Percentiles rank a stretch among this genome's conserved stretches.
phyloP scores from a whole-genome alignment of 2,329 filamentous ascomycete species.

The Talaromyces atroroseus region DNA sequence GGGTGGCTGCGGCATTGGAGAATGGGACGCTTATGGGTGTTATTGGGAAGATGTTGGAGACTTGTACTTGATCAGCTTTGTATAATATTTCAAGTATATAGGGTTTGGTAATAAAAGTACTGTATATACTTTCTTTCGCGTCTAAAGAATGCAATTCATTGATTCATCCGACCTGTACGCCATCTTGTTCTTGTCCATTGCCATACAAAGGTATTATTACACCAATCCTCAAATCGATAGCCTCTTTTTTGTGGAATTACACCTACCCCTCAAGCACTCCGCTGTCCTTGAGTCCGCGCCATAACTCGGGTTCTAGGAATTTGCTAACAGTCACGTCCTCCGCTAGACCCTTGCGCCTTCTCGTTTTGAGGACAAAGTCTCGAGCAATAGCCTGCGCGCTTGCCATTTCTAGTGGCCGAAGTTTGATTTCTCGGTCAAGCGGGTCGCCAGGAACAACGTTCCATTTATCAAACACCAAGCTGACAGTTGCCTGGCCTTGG shows the following conservation, averaged over 20 bases:
- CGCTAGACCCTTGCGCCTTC: constrained; percentile 84
- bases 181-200: not conserved
- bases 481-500: constrained; percentile 84
- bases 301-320: constrained; percentile 92
- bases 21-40: constrained; percentile 86
- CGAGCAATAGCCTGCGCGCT: constrained; percentile 81
- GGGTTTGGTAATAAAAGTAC: not conserved
- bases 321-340: constrained; percentile 95
- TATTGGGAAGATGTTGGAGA: constrained; percentile 88
- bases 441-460: constrained; percentile 93
- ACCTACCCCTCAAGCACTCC: constrained; percentile 66
- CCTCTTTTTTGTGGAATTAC: not conserved
- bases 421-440: constrained; percentile 76
- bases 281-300: constrained; percentile 79
- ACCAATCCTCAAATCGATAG: not conserved
- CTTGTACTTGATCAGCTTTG: constrained; percentile 44
- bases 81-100: not conserved
- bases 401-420: constrained; percentile 81
- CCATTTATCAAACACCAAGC: constrained; percentile 93
- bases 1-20: constrained; percentile 89
- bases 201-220: not conserved
- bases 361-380: constrained; percentile 95
- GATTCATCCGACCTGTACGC: constrained; percentile 1
- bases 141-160: not conserved
- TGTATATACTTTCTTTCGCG: not conserved